A percentile compares a stretch with the other conserved stretches of the same genome.
phyloP scores from a whole-genome alignment of 2,329 filamentous ascomycete species.

The Sarocladium oryzae region DNA sequence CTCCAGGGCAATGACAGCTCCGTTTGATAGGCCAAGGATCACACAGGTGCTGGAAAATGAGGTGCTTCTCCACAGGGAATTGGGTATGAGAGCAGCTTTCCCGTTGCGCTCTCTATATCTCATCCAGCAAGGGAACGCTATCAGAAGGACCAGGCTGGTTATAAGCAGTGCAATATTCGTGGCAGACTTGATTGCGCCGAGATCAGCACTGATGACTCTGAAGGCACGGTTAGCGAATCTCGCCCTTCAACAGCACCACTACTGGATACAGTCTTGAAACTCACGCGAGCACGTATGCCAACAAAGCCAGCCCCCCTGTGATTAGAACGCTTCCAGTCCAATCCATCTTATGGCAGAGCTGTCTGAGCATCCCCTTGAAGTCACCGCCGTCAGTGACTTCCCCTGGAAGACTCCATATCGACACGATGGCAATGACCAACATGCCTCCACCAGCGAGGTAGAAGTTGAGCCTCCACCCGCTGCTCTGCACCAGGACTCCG shows the following conservation, averaged over 20 bases:
- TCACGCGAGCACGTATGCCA: conserved; percentile 42
- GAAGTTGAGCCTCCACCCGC: conserved; percentile 42
- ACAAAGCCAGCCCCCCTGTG: conserved; percentile 37
- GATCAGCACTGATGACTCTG: not conserved
- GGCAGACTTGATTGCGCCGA: not conserved
- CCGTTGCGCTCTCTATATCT: not conserved
- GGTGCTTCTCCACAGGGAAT: not conserved
- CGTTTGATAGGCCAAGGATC: not conserved
- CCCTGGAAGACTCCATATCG: conserved; percentile 30
- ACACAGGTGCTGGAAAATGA: not conserved
- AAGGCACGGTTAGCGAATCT: not conserved
- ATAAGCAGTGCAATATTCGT: not conserved
- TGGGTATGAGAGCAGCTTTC: not conserved
- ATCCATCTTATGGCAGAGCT: conserved; percentile 37
- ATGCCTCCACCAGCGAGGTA: conserved; percentile 32
- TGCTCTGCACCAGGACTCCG: conserved; percentile 39
- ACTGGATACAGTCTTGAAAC: too few relatives aligned
- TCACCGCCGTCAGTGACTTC: conserved; percentile 16
- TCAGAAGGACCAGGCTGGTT: not conserved
- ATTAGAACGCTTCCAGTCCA: conserved; percentile 44
- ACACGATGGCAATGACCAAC: conserved; percentile 26
- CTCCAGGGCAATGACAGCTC: not conserved
- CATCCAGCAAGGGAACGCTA: not conserved
- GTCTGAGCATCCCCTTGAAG: conserved; percentile 21
- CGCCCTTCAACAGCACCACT: not conserved